Percentiles rank a stretch among this genome's conserved stretches.
These are phyloP conservation scores for Bipolaris oryzae DNA, from an alignment of 2,329 filamentous ascomycete genomes.

Conservation along the genomic window DNA sequence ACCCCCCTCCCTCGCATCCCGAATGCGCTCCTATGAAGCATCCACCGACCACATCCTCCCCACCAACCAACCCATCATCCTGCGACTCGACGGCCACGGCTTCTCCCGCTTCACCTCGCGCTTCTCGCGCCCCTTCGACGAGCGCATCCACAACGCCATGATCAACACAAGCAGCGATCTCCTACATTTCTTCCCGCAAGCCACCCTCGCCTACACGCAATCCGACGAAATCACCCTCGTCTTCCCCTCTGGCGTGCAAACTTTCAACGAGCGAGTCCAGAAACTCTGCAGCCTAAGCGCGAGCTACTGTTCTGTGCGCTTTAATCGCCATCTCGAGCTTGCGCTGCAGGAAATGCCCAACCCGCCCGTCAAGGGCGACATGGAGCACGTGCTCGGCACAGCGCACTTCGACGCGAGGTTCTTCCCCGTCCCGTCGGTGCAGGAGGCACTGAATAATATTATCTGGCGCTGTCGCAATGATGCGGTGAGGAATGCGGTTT, in stretches of 20 bases:
- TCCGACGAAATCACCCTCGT: conserved; percentile 44
- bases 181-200: conserved; percentile 35
- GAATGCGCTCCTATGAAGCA: conserved; percentile 44
- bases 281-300: conserved; percentile 39
- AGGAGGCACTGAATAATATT: conserved; percentile 39
- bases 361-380: conserved; percentile 24
- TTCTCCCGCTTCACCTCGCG: conserved; percentile 40
- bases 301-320: conserved; percentile 37
- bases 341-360: conserved; percentile 22
- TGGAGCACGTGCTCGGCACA: conserved; percentile 22
- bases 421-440: conserved; percentile 32
- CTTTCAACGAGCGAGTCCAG: conserved; percentile 39
- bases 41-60: conserved; percentile 33
- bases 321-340: conserved; percentile 31
- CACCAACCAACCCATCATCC: conserved; percentile 24
- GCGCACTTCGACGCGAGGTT: conserved; percentile 41
- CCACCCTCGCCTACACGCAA: conserved; percentile 42
- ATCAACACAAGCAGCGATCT: conserved; percentile 32
- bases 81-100: conserved; percentile 40
- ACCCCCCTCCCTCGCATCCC: conserved; percentile 28
- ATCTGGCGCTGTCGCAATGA: conserved; percentile 42
- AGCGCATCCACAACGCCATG: conserved; percentile 43
- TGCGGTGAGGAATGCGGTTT: conserved; percentile 38
- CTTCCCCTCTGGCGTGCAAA: conserved; percentile 35
- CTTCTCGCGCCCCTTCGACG: conserved; percentile 39